phyloP scores from a whole-genome alignment of 2,329 filamentous ascomycete species.

The Blumeria graminis region DNA sequence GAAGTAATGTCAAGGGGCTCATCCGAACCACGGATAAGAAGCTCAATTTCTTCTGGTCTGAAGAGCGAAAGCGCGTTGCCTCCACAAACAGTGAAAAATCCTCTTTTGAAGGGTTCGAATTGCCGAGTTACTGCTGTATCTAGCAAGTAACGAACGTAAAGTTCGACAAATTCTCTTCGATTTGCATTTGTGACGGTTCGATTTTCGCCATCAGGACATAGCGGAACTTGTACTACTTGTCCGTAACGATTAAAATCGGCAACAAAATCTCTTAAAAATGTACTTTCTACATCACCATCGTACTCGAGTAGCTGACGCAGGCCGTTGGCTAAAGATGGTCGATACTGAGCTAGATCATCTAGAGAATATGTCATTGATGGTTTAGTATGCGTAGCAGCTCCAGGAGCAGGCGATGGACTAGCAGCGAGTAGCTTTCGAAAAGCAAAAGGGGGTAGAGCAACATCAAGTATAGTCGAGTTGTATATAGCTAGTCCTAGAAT shows the following conservation, averaged over 20 bases:
- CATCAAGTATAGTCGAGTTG: constrained; percentile 79
- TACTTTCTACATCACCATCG: constrained; percentile 59
- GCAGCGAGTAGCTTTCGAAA: constrained; percentile 70
- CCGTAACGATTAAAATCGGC: constrained; percentile 59
- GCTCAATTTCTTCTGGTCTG: constrained; percentile 73
- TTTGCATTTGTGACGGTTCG: constrained; percentile 65
- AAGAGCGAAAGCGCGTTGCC: constrained; percentile 75
- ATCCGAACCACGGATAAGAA: constrained; percentile 65
- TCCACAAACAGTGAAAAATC: constrained; percentile 78
- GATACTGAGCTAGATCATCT: constrained; percentile 62
- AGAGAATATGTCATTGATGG: constrained; percentile 48
- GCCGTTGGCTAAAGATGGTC: constrained; percentile 50
- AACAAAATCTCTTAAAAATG: constrained; percentile 64
- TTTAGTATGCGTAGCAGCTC: constrained; percentile 29
- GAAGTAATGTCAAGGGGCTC: constrained; percentile 58
- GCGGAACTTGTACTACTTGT: constrained; percentile 35
- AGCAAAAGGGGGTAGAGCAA: constrained; percentile 68
- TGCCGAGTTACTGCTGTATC: constrained; percentile 57
- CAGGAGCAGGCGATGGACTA: constrained; percentile 35
- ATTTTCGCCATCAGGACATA: constrained; percentile 47
- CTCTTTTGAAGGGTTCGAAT: constrained; percentile 82
- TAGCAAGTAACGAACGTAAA: constrained; percentile 59
- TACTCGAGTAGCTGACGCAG: constrained; percentile 57
- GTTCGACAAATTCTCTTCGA: constrained; percentile 62
- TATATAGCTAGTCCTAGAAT: constrained; percentile 78